Conservation (phyloP, 441 rosid genomes). For the Capsella rubella region DNA sequence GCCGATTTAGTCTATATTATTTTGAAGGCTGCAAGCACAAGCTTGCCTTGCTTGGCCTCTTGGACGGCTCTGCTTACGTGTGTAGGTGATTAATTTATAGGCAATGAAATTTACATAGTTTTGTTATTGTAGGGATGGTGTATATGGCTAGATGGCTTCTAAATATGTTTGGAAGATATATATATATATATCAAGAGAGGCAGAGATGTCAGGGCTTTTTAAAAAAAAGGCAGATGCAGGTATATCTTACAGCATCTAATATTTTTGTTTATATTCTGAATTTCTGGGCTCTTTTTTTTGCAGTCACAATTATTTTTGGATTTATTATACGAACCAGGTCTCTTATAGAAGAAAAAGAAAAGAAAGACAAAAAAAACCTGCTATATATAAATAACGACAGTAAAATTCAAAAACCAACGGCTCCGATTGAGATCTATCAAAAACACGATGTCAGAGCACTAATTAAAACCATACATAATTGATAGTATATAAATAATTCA, state of each 20-base stretch:
- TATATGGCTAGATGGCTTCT: no score
- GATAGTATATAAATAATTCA: not conserved
- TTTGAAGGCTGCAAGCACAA: no score
- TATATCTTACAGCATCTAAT: constrained; percentile 35
- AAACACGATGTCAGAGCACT: constrained; percentile 37
- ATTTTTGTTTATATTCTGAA: constrained; percentile 29
- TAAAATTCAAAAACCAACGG: constrained; percentile 59
- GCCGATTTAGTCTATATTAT: no score
- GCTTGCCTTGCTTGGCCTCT: no score
- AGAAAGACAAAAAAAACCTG: constrained; percentile 6
- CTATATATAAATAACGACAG: constrained; percentile 44
- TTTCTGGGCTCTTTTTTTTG: constrained; percentile 32
- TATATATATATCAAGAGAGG: not conserved
- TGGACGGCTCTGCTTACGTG: no score
- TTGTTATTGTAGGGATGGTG: no score
- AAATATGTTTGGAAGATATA: not conserved
- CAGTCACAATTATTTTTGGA: constrained; percentile 43
- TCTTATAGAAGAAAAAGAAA: constrained; percentile 29
- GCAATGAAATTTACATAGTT: no score
- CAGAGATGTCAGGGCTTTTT: constrained; percentile 1
- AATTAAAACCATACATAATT: constrained; percentile 26
- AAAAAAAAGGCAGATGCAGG: not conserved
- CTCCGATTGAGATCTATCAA: constrained; percentile 46
- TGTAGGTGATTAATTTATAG: no score
- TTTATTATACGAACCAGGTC: constrained; percentile 35